Evolutionary conservation across 768 basidiomycete species (phyloP).

Genomic region (Boletus sp.): DNA sequence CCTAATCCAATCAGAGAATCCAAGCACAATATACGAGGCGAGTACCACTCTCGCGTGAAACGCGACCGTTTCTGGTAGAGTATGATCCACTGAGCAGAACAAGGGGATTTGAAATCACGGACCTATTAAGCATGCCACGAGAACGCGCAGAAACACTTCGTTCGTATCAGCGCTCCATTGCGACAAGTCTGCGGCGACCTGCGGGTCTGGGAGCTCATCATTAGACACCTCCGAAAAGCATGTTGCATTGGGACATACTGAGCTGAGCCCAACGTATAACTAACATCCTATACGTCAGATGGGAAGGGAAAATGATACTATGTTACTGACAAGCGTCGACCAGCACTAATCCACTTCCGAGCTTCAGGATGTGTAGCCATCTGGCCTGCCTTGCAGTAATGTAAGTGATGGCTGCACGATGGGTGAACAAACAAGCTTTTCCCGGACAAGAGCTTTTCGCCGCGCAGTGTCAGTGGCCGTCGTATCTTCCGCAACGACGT

Average conservation of each 20-base stretch:
- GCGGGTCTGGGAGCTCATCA: slow-evolving; percentile 34
- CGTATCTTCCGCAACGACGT: not conserved
- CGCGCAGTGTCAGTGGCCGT: not conserved
- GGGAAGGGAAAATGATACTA: not conserved
- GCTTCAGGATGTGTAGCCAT: slow-evolving; percentile 55
- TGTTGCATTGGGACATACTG: slow-evolving; percentile 36
- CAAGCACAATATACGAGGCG: slow-evolving; percentile 53
- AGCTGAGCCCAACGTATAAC: slow-evolving; percentile 80
- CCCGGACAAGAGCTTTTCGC: slow-evolving; percentile 13
- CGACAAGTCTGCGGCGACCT: slow-evolving; percentile 35
- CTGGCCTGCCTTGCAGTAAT: slow-evolving; percentile 48
- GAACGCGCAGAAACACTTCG: slow-evolving; percentile 50
- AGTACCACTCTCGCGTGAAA: slow-evolving; percentile 68
- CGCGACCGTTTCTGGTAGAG: slow-evolving; percentile 60
- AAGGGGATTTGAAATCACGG: slow-evolving; percentile 4
- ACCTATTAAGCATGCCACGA: slow-evolving; percentile 67
- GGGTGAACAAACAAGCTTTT: slow-evolving; percentile 23
- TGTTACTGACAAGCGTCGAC: slow-evolving; percentile 67
- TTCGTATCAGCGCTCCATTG: slow-evolving; percentile 54
- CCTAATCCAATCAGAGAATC: slow-evolving; percentile 36
- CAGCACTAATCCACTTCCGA: slow-evolving; percentile 56
- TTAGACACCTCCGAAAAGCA: not conserved
- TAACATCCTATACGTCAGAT: slow-evolving; percentile 24
- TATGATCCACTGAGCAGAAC: not conserved
- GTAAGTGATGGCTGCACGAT: slow-evolving; percentile 1